These are phyloP conservation scores for Aspergillus carbonarius DNA, from an alignment of 2,329 filamentous ascomycete genomes.

Conservation along the genomic window DNA sequence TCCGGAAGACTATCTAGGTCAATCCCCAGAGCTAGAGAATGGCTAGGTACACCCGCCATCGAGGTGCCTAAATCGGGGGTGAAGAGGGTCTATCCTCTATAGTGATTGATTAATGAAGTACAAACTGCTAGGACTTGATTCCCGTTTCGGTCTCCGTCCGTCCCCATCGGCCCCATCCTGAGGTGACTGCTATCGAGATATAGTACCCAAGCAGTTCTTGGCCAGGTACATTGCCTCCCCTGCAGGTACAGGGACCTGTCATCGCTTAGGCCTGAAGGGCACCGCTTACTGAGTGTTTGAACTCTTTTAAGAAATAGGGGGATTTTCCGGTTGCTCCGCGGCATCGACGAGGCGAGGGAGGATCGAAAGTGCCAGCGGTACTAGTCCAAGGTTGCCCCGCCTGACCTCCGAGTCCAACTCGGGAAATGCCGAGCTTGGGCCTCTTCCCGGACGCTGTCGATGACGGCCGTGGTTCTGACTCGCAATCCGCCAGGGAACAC, in stretches of 20 bases:
- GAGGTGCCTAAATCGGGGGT: no score
- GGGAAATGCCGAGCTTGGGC: slow-evolving; percentile 8
- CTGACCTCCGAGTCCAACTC: slow-evolving; percentile 3
- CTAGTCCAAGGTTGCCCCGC: not conserved
- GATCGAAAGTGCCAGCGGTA: no score
- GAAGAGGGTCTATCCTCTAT: no score
- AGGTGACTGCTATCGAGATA: no score
- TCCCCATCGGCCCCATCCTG: no score
- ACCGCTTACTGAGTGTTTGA: not conserved
- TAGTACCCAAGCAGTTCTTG: not conserved
- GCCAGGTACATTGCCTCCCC: not conserved
- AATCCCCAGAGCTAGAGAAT: not conserved
- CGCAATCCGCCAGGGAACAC: not conserved
- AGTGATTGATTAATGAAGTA: no score
- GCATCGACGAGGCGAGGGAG: no score
- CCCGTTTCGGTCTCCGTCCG: no score
- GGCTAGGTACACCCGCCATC: no score
- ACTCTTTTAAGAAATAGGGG: no score
- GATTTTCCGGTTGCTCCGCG: no score
- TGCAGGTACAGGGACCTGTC: not conserved
- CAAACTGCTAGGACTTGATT: no score
- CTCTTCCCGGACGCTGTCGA: not conserved
- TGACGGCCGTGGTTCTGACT: not conserved
- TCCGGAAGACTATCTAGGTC: not conserved
- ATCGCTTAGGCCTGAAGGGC: not conserved